A percentile compares a stretch with the other conserved stretches of the same genome.
phyloP scores from a whole-genome alignment of 257 asterid species.

The Petrea volubilis region DNA sequence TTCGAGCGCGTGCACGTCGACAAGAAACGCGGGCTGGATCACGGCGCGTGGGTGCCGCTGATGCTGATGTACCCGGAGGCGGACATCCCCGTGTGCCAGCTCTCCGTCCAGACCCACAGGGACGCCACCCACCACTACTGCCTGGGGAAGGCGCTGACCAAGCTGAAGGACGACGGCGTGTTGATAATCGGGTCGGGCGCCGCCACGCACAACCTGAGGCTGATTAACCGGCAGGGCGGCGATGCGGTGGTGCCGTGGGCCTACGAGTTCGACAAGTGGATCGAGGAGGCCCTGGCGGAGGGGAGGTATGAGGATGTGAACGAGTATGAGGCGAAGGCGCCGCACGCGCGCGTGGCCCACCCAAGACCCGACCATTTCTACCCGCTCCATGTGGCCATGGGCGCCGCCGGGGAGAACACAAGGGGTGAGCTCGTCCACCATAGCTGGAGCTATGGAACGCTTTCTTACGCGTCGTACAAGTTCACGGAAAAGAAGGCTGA shows the following conservation, averaged over 20 bases:
- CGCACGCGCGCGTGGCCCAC: constrained; percentile 49
- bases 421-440: constrained; percentile 54
- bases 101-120: constrained; percentile 51
- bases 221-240: constrained; percentile 16
- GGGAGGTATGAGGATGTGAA: constrained; percentile 56
- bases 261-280: constrained; percentile 47
- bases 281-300: constrained; percentile 40
- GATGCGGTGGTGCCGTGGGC: constrained; percentile 47
- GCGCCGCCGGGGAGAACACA: constrained; percentile 55
- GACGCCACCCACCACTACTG: constrained; percentile 54
- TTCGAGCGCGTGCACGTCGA: constrained; percentile 43
- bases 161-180: constrained; percentile 51
- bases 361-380: constrained; percentile 61
- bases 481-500: constrained; percentile 25
- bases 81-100: constrained; percentile 62
- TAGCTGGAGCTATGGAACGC: constrained; percentile 52
- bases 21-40: constrained; percentile 56
- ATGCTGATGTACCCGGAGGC: constrained; percentile 70
- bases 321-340: constrained; percentile 47
- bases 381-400: constrained; percentile 70
- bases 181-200: constrained; percentile 50
- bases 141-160: constrained; percentile 45
- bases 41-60: constrained; percentile 73
- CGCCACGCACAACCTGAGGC: constrained; percentile 52
- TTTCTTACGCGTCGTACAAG: constrained; percentile 57